A percentile compares a stretch with the other conserved stretches of the same genome.
Conservation (phyloP, 2,329 filamentous ascomycete genomes). For the Paecilomyces fulvus region DNA sequence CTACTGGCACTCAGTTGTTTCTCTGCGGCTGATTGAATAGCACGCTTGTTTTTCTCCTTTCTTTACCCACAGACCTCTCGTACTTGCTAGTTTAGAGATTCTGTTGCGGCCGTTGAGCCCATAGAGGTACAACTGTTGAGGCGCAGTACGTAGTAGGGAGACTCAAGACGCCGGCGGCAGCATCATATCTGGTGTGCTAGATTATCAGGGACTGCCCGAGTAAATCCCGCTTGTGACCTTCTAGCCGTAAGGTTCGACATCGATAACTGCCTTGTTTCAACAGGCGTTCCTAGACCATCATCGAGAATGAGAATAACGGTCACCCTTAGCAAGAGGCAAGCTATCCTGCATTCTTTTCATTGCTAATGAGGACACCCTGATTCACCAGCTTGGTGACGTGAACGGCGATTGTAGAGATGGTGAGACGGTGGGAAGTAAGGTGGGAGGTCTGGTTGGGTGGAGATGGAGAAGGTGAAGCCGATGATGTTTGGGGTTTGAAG, state of each 20-base stretch:
- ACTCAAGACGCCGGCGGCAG: neutral
- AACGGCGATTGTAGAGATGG: neutral
- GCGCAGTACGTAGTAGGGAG: neutral
- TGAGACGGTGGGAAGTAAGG: neutral
- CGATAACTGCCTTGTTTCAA: neutral
- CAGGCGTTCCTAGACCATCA: neutral
- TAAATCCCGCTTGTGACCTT: neutral
- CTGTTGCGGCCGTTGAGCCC: neutral
- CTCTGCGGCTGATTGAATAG: neutral
- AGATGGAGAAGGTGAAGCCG: neutral
- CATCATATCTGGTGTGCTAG: neutral
- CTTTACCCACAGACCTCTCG: neutral
- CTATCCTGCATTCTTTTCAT: neutral
- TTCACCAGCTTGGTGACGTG: neutral
- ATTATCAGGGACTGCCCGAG: neutral
- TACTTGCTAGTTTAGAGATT: neutral
- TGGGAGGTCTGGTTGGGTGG: neutral
- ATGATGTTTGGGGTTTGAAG: neutral
- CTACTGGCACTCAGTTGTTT: neutral
- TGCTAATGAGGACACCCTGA: neutral
- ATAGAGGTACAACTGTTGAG: neutral
- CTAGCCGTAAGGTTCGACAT: neutral
- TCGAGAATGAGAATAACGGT: neutral
- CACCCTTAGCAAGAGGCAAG: neutral
- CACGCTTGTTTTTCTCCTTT: neutral